phyloP scores from a whole-genome alignment of 176 grass and related monocot genomes.

The Avena insularis region DNA sequence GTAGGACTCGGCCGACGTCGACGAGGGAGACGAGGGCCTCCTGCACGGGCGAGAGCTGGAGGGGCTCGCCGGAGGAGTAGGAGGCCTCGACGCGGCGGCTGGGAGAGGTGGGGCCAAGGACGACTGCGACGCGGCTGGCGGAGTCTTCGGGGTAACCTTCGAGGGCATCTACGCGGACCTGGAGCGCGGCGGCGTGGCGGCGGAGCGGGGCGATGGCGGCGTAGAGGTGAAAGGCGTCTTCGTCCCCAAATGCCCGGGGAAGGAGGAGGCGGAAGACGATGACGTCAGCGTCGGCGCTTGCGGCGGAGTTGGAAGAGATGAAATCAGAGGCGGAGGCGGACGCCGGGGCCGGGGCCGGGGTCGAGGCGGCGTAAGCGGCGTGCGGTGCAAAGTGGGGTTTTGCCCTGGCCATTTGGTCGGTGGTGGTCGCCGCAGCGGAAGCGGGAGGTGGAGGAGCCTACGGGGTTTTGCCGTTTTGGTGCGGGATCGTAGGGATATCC shows the following conservation, averaged over 20 bases:
- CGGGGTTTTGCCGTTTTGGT: constrained; percentile 33
- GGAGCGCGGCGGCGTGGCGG: constrained; percentile 27
- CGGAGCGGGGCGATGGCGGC: constrained; percentile 46
- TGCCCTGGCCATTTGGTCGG: constrained; percentile 30
- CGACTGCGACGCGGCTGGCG: constrained; percentile 40
- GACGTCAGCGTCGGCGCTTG: background rate
- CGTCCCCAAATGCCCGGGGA: constrained; percentile 43
- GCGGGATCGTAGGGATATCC: constrained; percentile 13
- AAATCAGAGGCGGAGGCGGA: background rate
- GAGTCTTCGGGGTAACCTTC: background rate
- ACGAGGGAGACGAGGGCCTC: constrained; percentile 49
- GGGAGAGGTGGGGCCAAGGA: constrained; percentile 39
- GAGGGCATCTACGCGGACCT: constrained; percentile 49
- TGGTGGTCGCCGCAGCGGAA: background rate
- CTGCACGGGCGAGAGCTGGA: constrained; percentile 52
- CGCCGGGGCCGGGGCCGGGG: background rate
- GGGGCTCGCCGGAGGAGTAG: constrained; percentile 35
- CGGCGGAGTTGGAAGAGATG: background rate
- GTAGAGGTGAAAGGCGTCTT: constrained; percentile 52
- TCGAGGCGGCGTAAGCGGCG: background rate
- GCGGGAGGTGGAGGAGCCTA: background rate
- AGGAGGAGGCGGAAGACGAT: constrained; percentile 53
- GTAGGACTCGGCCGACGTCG: constrained; percentile 24
- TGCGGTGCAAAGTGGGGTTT: constrained; percentile 36
- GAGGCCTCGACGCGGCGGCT: constrained; percentile 44